Base-by-base conservation (phyloP, 2,329 filamentous ascomycete genomes). In the Lachnellula subtilissima region DNA sequence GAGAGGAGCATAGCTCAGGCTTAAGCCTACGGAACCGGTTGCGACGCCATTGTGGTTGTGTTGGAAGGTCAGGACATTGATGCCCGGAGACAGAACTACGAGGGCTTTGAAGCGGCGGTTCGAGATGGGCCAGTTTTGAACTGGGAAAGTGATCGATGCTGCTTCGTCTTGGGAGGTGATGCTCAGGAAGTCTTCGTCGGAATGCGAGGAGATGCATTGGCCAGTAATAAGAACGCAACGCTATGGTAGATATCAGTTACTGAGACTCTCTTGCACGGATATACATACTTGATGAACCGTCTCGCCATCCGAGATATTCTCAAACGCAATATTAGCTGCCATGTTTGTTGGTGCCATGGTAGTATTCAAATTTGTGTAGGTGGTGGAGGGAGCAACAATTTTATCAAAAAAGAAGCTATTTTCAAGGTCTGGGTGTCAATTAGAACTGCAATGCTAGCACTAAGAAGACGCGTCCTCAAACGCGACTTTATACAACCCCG, bases 41-140 rank as follows among this genome's bases (percentile, higher is more conserved):
- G 1, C 78, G 78, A 83, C 66, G 64, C 83, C 84, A n/a, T 80
- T 78, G 1, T 80, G 82, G 36, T 71, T 71, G 64, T 86, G 88
- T 64, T 87, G 83, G 47, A 88, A 76, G 7, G 82, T 81, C 37
- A 88, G 69, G 51, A 78, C 76, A 65, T 88, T 88, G 40, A 81
- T 83, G 1, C 85, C 85, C 17, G 85, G 84, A 53, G 82, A 78
- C 8, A 88, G 76, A 66, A 86, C 79, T 19, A 88, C 76, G 40
- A 88, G 75, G 25, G 80, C 81, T 69, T 88, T 87, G 75, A 87
- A 88, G 69, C 85, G 79, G 2, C 82, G 85, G 52, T 84, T 82
- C 60, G 74, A 80, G 40, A 87, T 83, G 7, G 84, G 85, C 85
- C 85, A 88, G 61, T 75, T 75, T n/a, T 79, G 84, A 8, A 80